These are phyloP conservation scores for Exutisphaerella laricina DNA, from an alignment of 2,329 filamentous ascomycete genomes.

Conservation along the genomic window DNA sequence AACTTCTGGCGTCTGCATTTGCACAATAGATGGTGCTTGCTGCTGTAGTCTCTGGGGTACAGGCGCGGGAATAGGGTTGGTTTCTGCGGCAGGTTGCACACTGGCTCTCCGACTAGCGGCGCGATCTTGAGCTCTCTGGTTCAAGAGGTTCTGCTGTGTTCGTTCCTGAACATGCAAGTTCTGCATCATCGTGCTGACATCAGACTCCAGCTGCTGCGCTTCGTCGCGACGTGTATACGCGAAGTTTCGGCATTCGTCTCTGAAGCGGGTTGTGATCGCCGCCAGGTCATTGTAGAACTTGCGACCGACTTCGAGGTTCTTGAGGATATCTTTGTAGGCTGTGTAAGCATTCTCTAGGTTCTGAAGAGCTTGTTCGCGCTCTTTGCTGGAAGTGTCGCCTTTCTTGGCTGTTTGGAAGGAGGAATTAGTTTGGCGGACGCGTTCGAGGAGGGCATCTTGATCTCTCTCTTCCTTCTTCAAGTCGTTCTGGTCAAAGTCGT, in stretches of 20 bases:
- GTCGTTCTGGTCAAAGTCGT: slow-evolving; percentile 70
- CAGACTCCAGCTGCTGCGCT: slow-evolving; percentile 68
- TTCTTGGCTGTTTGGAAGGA: slow-evolving; percentile 69
- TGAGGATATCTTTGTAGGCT: slow-evolving; percentile 94
- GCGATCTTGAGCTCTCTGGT: slow-evolving; percentile 35
- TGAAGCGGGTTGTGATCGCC: slow-evolving; percentile 77
- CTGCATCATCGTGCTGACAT: slow-evolving; percentile 57
- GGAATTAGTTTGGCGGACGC: slow-evolving; percentile 68
- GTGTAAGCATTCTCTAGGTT: slow-evolving; percentile 84
- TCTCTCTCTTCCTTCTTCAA: slow-evolving; percentile 68
- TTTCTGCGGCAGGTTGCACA: slow-evolving; percentile 19
- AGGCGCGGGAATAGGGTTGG: slow-evolving; percentile 49
- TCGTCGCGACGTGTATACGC: slow-evolving; percentile 75
- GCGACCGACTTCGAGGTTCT: slow-evolving; percentile 80
- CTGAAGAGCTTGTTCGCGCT: slow-evolving; percentile 82
- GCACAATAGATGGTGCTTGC: slow-evolving; percentile 33
- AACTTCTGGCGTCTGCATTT: slow-evolving; percentile 22
- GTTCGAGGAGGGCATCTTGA: slow-evolving; percentile 64
- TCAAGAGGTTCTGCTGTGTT: slow-evolving; percentile 39
- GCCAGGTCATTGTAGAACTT: slow-evolving; percentile 98
- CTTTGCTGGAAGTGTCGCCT: slow-evolving; percentile 61
- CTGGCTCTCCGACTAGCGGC: slow-evolving; percentile 10
- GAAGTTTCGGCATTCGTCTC: slow-evolving; percentile 74
- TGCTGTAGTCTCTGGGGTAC: slow-evolving; percentile 34
- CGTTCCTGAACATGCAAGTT: slow-evolving; percentile 48